Conservation (phyloP, 495 filamentous ascomycete species). For the Jackrogersella minutella region DNA sequence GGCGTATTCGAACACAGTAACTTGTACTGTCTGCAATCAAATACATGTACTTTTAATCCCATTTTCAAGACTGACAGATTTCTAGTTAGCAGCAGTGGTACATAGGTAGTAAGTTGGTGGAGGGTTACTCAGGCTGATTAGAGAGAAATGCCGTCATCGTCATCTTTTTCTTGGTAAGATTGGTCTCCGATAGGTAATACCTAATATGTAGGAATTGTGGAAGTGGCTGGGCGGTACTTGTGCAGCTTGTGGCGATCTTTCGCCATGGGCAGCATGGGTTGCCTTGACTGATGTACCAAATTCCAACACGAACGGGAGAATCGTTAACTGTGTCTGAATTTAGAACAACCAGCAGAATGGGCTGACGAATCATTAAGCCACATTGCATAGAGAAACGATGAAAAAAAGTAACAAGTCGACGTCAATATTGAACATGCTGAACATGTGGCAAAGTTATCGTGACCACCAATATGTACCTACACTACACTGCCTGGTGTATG, state of each 20-base stretch:
- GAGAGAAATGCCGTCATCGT: slow-evolving; percentile 29
- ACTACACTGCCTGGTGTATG: slow-evolving; percentile 7
- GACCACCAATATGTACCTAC: slow-evolving; percentile 12
- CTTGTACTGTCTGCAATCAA: slow-evolving; percentile 16
- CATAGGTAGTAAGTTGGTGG: neutral
- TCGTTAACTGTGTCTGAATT: slow-evolving; percentile 20
- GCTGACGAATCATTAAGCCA: slow-evolving; percentile 26
- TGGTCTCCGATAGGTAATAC: slow-evolving; percentile 15
- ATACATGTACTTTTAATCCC: slow-evolving; percentile 1
- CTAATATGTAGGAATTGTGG: slow-evolving; percentile 31
- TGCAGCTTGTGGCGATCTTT: slow-evolving; percentile 35
- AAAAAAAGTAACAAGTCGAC: slow-evolving; percentile 14
- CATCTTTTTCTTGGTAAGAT: slow-evolving; percentile 22
- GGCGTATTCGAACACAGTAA: slow-evolving; percentile 27
- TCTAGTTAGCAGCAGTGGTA: neutral
- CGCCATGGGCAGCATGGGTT: slow-evolving; percentile 25
- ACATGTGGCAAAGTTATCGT: too few species aligned
- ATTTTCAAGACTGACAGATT: slow-evolving; percentile 19
- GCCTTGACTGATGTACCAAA: slow-evolving; percentile 15
- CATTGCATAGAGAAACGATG: slow-evolving; percentile 5
- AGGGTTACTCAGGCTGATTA: slow-evolving; percentile 35
- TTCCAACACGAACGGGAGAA: slow-evolving; percentile 34
- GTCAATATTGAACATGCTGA: slow-evolving; percentile 29
- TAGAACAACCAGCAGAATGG: slow-evolving; percentile 25
- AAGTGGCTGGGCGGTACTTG: slow-evolving; percentile 33